These are phyloP conservation scores for Colletotrichum karsti DNA, from an alignment of 2,329 filamentous ascomycete species.

Conservation along the genomic window DNA sequence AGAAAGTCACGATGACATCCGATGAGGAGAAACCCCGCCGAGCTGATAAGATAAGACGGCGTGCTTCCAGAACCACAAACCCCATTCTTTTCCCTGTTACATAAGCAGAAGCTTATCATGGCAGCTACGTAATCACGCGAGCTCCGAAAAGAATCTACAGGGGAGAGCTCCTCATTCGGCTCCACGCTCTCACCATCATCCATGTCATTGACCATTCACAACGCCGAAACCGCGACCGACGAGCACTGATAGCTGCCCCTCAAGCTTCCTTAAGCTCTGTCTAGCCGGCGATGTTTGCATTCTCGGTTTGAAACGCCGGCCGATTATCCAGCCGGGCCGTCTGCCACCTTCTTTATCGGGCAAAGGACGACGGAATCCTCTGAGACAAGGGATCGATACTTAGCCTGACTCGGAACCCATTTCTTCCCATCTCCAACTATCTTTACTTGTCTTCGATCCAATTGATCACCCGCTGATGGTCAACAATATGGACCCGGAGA, in stretches of 20 bases:
- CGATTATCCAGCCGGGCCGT: conserved; percentile 20
- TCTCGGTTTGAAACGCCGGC: conserved; percentile 20
- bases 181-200: conserved; percentile 27
- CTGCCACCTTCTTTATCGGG: conserved; percentile 25
- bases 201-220: conserved; percentile 22
- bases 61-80: not conserved
- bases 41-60: not conserved
- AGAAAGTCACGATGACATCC: not conserved
- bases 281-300: conserved; percentile 13
- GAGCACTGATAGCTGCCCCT: conserved; percentile 10
- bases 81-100: not conserved
- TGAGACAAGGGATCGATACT: not conserved
- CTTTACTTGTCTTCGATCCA: not conserved
- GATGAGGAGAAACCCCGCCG: not conserved
- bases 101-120: conserved; percentile 16
- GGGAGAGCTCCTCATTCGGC: conserved; percentile 27
- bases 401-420: not conserved
- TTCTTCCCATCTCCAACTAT: not conserved
- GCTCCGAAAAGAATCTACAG: not conserved
- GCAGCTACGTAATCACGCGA: conserved; percentile 22
- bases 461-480: not conserved
- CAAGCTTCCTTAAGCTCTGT: not conserved
- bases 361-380: conserved; percentile 19
- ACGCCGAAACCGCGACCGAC: conserved; percentile 27
- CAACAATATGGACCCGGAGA: conserved; percentile 39